Conservation (phyloP, 2,329 filamentous ascomycete genomes). For the Colletotrichum truncatum region DNA sequence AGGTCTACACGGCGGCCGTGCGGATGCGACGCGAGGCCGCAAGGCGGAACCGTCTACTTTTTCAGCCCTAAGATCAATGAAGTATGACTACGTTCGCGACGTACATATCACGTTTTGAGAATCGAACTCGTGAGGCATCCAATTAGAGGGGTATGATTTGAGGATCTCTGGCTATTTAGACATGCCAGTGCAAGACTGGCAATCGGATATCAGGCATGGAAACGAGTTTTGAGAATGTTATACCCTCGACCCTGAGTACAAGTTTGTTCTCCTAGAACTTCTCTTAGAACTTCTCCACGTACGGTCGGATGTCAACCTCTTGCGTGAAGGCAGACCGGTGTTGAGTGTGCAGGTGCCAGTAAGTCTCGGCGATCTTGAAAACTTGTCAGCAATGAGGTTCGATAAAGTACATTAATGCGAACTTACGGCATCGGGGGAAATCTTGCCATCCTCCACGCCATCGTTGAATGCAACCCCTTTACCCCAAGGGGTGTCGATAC, state of each 20-base stretch:
- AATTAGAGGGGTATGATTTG: slow-evolving; percentile 2
- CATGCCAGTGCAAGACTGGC: background rate
- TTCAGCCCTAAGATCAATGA: slow-evolving; percentile 30
- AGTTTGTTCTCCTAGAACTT: background rate
- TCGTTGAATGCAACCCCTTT: slow-evolving; percentile 59
- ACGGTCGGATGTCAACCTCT: slow-evolving; percentile 83
- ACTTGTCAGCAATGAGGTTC: slow-evolving; percentile 15
- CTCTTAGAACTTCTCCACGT: slow-evolving; percentile 76
- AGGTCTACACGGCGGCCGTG: slow-evolving; percentile 26
- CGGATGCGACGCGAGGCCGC: slow-evolving; percentile 23
- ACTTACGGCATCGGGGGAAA: slow-evolving; percentile 78
- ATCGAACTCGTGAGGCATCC: slow-evolving; percentile 19
- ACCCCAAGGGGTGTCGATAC: slow-evolving; percentile 82
- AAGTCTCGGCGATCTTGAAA: slow-evolving; percentile 82
- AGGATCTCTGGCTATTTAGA: slow-evolving; percentile 3
- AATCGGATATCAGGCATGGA: background rate
- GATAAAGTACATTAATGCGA: slow-evolving; percentile 1
- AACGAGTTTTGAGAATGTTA: too few species aligned
- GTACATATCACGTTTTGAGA: slow-evolving; percentile 11
- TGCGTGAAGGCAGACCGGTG: slow-evolving; percentile 82
- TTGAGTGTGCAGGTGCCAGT: slow-evolving; percentile 87
- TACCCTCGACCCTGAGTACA: too few species aligned
- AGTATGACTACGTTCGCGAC: slow-evolving; percentile 32
- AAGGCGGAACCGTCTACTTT: slow-evolving; percentile 31
- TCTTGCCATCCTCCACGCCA: slow-evolving; percentile 66